Percentiles rank a stretch among this genome's conserved stretches.
Conservation (phyloP, 441 rosid genomes). For the Populus hybrid region DNA sequence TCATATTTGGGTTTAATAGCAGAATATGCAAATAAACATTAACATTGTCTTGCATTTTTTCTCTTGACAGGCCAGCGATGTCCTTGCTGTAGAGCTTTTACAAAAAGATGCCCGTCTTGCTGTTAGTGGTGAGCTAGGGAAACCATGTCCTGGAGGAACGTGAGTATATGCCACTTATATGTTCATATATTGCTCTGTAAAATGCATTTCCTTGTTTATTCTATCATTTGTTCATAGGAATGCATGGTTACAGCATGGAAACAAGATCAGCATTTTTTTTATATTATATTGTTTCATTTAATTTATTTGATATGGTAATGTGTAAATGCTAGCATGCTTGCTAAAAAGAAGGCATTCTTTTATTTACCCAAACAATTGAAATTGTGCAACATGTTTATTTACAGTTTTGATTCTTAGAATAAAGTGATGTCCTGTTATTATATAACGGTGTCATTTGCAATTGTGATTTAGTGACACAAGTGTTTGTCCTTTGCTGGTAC, state of each 20-base stretch:
- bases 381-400: background rate
- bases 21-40: conserved; percentile 13
- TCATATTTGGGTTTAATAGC: conserved; percentile 1
- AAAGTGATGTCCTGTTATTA: conserved; percentile 1
- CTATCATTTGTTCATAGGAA: background rate
- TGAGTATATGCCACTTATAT: conserved; percentile 34
- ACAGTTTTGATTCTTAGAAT: background rate
- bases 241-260: background rate
- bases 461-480: too few relatives aligned
- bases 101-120: conserved; percentile 95
- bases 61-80: conserved; percentile 81
- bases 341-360: too few relatives aligned
- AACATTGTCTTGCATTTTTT: conserved; percentile 19
- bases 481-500: background rate
- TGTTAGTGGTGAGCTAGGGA: conserved; percentile 80
- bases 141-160: conserved; percentile 89
- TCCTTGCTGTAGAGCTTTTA: conserved; percentile 92
- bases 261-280: background rate
- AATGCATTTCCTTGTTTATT: background rate
- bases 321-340: background rate
- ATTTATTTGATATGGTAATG: too few relatives aligned
- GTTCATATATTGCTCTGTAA: background rate
- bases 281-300: background rate
- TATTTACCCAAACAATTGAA: background rate
- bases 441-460: background rate